Evolutionary conservation across 2,329 filamentous ascomycete genomes (phyloP).

Genomic region (Fusarium mangiferae): DNA sequence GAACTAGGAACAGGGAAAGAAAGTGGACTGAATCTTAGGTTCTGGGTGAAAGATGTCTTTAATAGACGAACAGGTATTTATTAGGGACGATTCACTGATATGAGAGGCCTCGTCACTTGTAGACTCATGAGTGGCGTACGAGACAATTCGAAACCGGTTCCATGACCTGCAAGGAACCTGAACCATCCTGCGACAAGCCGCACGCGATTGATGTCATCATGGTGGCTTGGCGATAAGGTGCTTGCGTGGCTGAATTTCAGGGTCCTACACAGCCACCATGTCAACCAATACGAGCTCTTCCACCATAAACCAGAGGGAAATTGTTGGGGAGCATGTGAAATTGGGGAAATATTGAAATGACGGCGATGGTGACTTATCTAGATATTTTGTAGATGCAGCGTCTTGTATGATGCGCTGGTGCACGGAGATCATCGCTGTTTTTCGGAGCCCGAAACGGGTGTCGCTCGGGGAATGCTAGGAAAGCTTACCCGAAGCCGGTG

Average conservation of each 20-base stretch:
- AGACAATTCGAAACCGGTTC: conserved; percentile 35
- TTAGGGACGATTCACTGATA: neutral
- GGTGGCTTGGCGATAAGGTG: conserved; percentile 32
- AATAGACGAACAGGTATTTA: conserved; percentile 9
- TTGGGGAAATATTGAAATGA: neutral
- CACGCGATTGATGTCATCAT: conserved; percentile 39
- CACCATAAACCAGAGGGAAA: neutral
- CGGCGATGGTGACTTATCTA: neutral
- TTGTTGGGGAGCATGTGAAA: conserved; percentile 13
- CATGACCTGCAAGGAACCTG: conserved; percentile 11
- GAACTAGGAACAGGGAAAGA: conserved; percentile 2
- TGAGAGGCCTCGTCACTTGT: conserved; percentile 39
- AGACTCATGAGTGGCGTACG: conserved; percentile 14
- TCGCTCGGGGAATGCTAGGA: conserved; percentile 8
- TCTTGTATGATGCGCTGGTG: neutral
- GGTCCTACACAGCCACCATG: conserved; percentile 37
- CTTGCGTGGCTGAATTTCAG: conserved; percentile 34
- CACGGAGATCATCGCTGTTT: neutral
- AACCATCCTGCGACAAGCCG: conserved; percentile 20
- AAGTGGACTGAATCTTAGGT: neutral
- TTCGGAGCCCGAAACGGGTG: conserved; percentile 26
- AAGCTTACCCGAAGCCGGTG: conserved; percentile 23
- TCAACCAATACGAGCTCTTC: conserved; percentile 5
- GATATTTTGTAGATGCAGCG: too few species aligned
- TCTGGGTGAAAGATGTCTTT: conserved; percentile 9